Evolutionary conservation across 495 filamentous ascomycete species (phyloP).

Genomic region (Podospora sp.): DNA sequence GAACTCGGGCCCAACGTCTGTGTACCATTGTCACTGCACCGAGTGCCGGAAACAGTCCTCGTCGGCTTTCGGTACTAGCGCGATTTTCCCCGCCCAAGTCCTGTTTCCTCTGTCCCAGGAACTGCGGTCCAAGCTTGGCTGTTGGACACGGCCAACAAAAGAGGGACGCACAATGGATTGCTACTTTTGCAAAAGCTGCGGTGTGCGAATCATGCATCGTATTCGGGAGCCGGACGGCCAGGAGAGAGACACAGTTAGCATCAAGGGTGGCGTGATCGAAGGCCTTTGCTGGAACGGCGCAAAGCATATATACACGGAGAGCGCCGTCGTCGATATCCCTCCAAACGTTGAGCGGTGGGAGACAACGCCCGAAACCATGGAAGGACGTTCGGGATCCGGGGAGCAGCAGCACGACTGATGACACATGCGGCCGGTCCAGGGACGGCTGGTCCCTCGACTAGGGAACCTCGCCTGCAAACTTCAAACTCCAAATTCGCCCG

Average conservation of each 20-base stretch:
- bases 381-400: slow-evolving; percentile 15
- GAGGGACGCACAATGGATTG: slow-evolving; percentile 52
- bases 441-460: not conserved
- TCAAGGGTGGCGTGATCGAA: slow-evolving; percentile 57
- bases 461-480: slow-evolving; percentile 1
- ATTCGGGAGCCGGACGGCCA: slow-evolving; percentile 42
- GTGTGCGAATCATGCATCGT: slow-evolving; percentile 53
- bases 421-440: not conserved
- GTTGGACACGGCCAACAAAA: slow-evolving; percentile 46
- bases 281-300: slow-evolving; percentile 43
- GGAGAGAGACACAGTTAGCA: slow-evolving; percentile 37
- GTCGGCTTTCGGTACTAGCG: slow-evolving; percentile 60
- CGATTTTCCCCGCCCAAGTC: slow-evolving; percentile 43
- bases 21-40: slow-evolving; percentile 64
- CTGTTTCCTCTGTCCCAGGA: slow-evolving; percentile 53
- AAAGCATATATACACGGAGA: slow-evolving; percentile 44
- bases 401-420: not conserved
- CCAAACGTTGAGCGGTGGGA: slow-evolving; percentile 48
- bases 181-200: slow-evolving; percentile 55
- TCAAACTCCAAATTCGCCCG: not conserved
- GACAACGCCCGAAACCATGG: slow-evolving; percentile 35
- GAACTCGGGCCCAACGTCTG: slow-evolving; percentile 38
- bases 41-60: slow-evolving; percentile 61
- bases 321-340: slow-evolving; percentile 55
- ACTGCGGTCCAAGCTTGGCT: slow-evolving; percentile 33